Evolutionary conservation across 2,329 filamentous ascomycete species (phyloP).

Genomic region (Parastagonospora avenae): DNA sequence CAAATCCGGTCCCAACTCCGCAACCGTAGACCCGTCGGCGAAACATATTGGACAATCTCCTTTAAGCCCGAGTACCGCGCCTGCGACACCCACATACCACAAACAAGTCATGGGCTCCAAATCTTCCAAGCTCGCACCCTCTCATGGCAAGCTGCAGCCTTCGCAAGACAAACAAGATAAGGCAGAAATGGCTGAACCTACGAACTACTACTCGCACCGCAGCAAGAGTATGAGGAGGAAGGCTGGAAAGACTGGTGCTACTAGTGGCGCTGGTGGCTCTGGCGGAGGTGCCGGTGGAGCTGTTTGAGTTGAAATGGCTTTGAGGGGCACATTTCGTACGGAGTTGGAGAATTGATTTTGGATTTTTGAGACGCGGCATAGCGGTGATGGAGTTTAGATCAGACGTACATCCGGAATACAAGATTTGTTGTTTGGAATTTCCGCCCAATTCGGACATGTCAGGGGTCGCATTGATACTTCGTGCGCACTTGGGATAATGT

Average conservation of each 20-base stretch:
- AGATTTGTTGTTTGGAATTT: not conserved
- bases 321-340: not conserved
- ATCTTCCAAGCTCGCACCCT: slow-evolving; percentile 24
- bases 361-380: not conserved
- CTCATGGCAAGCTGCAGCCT: slow-evolving; percentile 31
- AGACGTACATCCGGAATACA: not conserved
- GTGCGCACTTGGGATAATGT: too few species aligned
- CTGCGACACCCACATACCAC: not conserved
- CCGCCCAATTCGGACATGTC: not conserved
- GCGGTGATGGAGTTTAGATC: not conserved
- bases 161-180: slow-evolving; percentile 34
- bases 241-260: slow-evolving; percentile 25
- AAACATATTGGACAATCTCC: not conserved
- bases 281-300: slow-evolving; percentile 13
- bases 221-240: slow-evolving; percentile 43
- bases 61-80: not conserved
- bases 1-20: not conserved
- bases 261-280: slow-evolving; percentile 13
- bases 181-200: slow-evolving; percentile 42
- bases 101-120: slow-evolving; percentile 37
- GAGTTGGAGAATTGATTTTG: not conserved
- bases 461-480: too few species aligned
- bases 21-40: not conserved
- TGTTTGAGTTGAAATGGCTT: not conserved
- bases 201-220: slow-evolving; percentile 40